These are phyloP conservation scores for Penicillium riverlandense DNA, from an alignment of 495 filamentous ascomycete species.

Conservation along the genomic window DNA sequence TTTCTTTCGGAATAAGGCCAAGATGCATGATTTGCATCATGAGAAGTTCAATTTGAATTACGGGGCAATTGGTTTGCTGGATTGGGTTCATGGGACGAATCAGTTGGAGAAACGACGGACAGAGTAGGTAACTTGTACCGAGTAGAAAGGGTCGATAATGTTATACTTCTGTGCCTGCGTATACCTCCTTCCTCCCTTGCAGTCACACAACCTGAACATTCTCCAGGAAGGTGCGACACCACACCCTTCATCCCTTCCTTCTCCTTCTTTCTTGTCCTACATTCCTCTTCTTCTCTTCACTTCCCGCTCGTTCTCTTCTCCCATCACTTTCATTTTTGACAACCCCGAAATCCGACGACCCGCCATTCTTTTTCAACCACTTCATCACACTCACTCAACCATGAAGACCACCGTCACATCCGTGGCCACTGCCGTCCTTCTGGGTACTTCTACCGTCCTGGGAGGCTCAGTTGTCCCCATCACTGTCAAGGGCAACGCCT, in stretches of 20 bases:
- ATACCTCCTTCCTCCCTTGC: conserved; percentile 2
- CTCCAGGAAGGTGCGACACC: too few species aligned
- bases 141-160: neutral
- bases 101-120: conserved; percentile 15
- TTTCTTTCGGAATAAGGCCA: conserved; percentile 33
- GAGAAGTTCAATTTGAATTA: conserved; percentile 33
- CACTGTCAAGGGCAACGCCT: conserved; percentile 63
- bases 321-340: conserved; percentile 1
- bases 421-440: conserved; percentile 45
- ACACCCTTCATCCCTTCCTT: conserved; percentile 18
- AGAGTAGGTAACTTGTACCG: conserved; percentile 7
- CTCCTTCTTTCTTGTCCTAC: conserved; percentile 27
- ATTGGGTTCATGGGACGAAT: conserved; percentile 32
- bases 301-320: conserved; percentile 10
- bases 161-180: neutral
- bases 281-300: conserved; percentile 14
- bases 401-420: conserved; percentile 53
- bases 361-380: conserved; percentile 4
- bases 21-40: conserved; percentile 48
- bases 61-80: conserved; percentile 26
- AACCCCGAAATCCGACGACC: too few species aligned
- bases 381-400: conserved; percentile 14
- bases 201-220: too few species aligned
- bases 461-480: conserved; percentile 49
- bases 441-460: conserved; percentile 37